Evolutionary conservation across 2,329 filamentous ascomycete species (phyloP).

Genomic region (Diaporthe aspalathi): DNA sequence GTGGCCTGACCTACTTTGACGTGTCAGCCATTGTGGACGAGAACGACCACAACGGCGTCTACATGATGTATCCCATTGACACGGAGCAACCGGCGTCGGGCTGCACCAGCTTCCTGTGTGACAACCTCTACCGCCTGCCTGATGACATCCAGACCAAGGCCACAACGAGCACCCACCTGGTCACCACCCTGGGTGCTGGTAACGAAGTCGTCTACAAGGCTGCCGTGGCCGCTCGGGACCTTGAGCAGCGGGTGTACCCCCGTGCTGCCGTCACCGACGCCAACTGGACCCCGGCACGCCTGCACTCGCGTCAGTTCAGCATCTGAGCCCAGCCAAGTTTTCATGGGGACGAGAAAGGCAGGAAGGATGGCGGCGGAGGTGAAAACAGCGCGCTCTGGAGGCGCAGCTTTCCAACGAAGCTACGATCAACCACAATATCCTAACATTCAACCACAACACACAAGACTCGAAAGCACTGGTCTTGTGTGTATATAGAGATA

Average conservation of each 20-base stretch:
- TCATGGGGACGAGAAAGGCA: neutral
- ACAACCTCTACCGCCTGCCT: conserved; percentile 63
- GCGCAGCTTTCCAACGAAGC: conserved; percentile 39
- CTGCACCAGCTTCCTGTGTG: conserved; percentile 55
- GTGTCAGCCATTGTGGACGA: conserved; percentile 59
- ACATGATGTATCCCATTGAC: conserved; percentile 52
- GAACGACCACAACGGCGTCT: conserved; percentile 52
- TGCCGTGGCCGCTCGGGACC: conserved; percentile 29
- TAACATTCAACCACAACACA: conserved; percentile 32
- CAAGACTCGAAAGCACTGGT: neutral
- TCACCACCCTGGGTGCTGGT: conserved; percentile 61
- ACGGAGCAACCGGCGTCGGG: conserved; percentile 49
- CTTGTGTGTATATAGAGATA: conserved; percentile 31
- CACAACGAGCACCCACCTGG: conserved; percentile 59
- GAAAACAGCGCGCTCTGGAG: conserved; percentile 38
- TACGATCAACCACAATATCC: conserved; percentile 34
- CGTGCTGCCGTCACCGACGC: conserved; percentile 38
- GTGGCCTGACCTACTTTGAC: conserved; percentile 54
- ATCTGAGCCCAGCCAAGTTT: neutral
- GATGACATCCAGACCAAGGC: conserved; percentile 68
- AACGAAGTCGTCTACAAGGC: conserved; percentile 41
- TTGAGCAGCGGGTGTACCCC: conserved; percentile 32
- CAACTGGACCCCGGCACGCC: conserved; percentile 32
- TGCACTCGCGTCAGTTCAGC: conserved; percentile 21
- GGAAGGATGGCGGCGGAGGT: conserved; percentile 21